These are phyloP conservation scores for Paramecium bursaria DNA, from an alignment of 73 alveolate species.

Conservation along the genomic window DNA sequence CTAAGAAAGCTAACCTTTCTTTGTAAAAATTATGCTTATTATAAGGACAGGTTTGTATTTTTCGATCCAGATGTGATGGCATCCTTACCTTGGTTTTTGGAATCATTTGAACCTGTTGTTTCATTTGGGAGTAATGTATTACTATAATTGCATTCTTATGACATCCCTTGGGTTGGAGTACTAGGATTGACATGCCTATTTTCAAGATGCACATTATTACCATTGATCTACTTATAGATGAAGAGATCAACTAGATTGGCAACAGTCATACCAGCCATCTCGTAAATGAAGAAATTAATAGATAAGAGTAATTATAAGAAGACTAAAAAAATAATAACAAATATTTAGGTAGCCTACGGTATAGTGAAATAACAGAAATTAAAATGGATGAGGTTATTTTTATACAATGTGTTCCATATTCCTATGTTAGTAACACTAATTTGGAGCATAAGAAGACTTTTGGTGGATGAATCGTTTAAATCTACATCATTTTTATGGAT, in stretches of 20 bases:
- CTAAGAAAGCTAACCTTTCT: slow-evolving; percentile 64
- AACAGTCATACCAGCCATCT: slow-evolving; percentile 62
- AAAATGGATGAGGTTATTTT: slow-evolving; percentile 66
- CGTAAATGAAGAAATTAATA: slow-evolving; percentile 49
- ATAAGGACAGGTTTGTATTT: slow-evolving; percentile 65
- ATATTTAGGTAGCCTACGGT: neutral
- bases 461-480: slow-evolving; percentile 67
- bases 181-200: slow-evolving; percentile 47
- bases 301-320: slow-evolving; percentile 6
- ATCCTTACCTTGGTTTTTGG: slow-evolving; percentile 64
- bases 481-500: slow-evolving; percentile 64
- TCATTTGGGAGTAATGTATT: slow-evolving; percentile 60
- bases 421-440: slow-evolving; percentile 62
- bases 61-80: slow-evolving; percentile 74
- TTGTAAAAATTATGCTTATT: neutral
- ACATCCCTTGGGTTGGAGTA: slow-evolving; percentile 61
- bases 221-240: slow-evolving; percentile 63
- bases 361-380: slow-evolving; percentile 42
- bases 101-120: slow-evolving; percentile 65
- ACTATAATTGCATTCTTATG: slow-evolving; percentile 15
- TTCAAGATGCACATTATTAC: slow-evolving; percentile 59
- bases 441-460: slow-evolving; percentile 70
- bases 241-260: slow-evolving; percentile 69
- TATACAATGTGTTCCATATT: slow-evolving; percentile 61
- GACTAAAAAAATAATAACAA: neutral